Base-by-base conservation (phyloP, 2,329 filamentous ascomycete genomes). In the Aspergillus viridinutans region DNA sequence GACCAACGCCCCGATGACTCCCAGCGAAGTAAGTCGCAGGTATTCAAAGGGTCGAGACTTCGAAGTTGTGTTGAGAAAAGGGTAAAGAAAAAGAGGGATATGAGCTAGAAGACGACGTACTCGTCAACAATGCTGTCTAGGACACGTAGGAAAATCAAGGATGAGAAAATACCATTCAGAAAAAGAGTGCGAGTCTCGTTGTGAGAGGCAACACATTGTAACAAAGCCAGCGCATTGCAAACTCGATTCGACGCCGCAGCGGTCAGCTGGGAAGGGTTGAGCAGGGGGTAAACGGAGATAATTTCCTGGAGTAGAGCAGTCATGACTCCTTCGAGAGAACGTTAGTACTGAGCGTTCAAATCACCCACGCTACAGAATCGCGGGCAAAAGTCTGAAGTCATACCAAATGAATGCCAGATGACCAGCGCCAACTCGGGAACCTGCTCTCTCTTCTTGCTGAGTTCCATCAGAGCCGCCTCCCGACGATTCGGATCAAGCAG, bases 21-120 rank as follows among this genome's bases (percentile, higher is more conserved):
- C 94, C 23, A 99, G 85, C 20, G 92, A 97, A 0, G 94, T 99
- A 35, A 99, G 85, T 53, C 94, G 91, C 53, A 99, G 85, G 72
- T 99, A 99, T 75, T 99, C 94, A 73, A 97, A 99, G 0, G 94
- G 94, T 53, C 94, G 86, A 32, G 92, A 97, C 76, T 99, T 99
- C 35, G 94, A 97, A 1, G 94, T 99, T 3, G 94, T 99, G 78
- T 99, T 99, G 61, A 99, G 85, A 71, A 99, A 99, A 0, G 94
- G 94, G 68, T 99, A 99, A 56, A 99, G 86, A 75, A 97, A 99
- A 52, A 99, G 85, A 7, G 94, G 94, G 58, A 99, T 97, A 70
- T 99, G 94, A 42, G 94, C 94, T 97, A 68, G 26, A 50, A 43
- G 42, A 40, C 50, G n/a, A 50, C 45, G 42, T n/a, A 54, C 60